Base-by-base conservation (phyloP, 202 grass and related monocot species). In the Brachypodium distachyon region DNA sequence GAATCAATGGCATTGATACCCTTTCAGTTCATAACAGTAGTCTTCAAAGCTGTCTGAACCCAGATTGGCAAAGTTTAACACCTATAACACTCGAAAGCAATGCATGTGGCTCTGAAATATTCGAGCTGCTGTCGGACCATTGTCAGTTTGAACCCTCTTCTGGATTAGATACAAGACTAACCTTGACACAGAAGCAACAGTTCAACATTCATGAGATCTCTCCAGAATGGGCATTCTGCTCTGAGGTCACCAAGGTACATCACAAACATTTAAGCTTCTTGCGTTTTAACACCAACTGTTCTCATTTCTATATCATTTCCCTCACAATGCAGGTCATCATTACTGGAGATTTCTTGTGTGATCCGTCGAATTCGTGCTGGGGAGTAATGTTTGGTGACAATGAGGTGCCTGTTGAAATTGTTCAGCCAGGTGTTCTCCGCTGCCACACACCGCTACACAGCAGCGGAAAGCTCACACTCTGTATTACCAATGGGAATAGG, bases 201-300 rank as follows among this genome's bases (percentile, higher is more conserved):
- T 99, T 99, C 72, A 95, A 40, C 59, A 93, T 99, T 37, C 61
- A 44, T 33, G 96, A 99, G 72, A 86, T 99, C 50, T 96, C 87
- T 88, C 96, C 96, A 62, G 96, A 99, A 83, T 99, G 96, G 96
- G 92, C 89, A 87, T 91, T 89, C 84, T 89, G 89, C 49, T 73
- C 65, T 74, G 91, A 98, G 82, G 89, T 46, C 39, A 96, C 96
- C 16, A 99, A 99, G 96, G 96, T 97, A 91, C 49, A 65, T 56
- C 31, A 34, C 28, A 59, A 65, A 79, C 18, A 19, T 79, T 83
- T 83, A 78, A 56, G 29, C 42, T 72, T 72, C 72, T 14, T 26
- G 70, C 44, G 10, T 43, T 40, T 47, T 28, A 67, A 58, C 27
- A 84, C 57, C 32, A 84, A 72, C 25, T 70, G 28, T 56, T 73